phyloP scores from a whole-genome alignment of 495 filamentous ascomycete genomes.

The Aspergillus campestris region DNA sequence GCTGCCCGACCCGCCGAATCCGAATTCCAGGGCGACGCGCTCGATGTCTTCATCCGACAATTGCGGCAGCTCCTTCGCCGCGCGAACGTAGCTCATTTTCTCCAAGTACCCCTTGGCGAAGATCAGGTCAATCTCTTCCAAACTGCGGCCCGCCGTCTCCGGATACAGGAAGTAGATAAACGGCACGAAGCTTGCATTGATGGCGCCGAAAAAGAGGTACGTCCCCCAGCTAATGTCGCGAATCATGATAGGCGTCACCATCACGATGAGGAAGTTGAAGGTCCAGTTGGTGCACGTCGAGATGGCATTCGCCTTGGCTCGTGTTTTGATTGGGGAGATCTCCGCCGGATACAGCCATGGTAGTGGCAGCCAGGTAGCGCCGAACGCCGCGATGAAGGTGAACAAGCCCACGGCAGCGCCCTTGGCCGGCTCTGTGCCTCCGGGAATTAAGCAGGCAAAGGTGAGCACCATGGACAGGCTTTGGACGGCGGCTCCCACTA shows the following conservation, averaged over 20 bases:
- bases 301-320: slow-evolving; percentile 42
- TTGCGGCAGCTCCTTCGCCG: slow-evolving; percentile 59
- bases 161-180: slow-evolving; percentile 66
- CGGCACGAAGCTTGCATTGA: slow-evolving; percentile 56
- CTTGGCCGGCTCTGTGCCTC: slow-evolving; percentile 38
- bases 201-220: slow-evolving; percentile 46
- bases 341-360: slow-evolving; percentile 63
- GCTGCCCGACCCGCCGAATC: slow-evolving; percentile 28
- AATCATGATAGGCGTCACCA: slow-evolving; percentile 18
- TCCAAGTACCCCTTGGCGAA: slow-evolving; percentile 72
- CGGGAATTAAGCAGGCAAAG: slow-evolving; percentile 12
- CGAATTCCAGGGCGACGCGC: slow-evolving; percentile 51
- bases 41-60: slow-evolving; percentile 59
- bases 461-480: slow-evolving; percentile 61
- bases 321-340: slow-evolving; percentile 54
- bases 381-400: slow-evolving; percentile 70
- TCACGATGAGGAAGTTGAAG: slow-evolving; percentile 20
- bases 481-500: slow-evolving; percentile 62
- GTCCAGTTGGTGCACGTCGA: slow-evolving; percentile 19
- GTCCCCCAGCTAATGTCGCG: slow-evolving; percentile 2
- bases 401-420: slow-evolving; percentile 75
- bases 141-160: slow-evolving; percentile 48
- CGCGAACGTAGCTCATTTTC: slow-evolving; percentile 66
- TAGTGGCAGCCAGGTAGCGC: slow-evolving; percentile 58
- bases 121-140: slow-evolving; percentile 66